Base-by-base conservation (phyloP, 2,329 filamentous ascomycete species). In the Herpomyces periplanetae region DNA sequence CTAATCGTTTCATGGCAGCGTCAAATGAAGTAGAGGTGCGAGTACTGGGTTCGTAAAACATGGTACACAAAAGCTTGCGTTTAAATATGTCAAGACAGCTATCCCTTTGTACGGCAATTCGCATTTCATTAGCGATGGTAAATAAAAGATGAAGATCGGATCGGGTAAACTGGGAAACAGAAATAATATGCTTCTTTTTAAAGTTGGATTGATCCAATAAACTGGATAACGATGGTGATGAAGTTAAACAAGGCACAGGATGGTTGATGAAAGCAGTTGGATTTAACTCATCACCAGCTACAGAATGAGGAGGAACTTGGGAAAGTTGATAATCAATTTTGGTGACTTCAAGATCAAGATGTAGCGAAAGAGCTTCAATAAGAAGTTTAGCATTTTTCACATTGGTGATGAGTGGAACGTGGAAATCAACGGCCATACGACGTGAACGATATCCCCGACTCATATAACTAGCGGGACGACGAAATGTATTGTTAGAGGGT, bases 341-440 rank as follows among this genome's bases (percentile, higher is more conserved):
- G 34, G 57, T 55, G 22, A 96, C 57, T 14, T 66, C 58, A 20
- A 96, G 49, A 28, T 73, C 59, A 34, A 69, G 87, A 37, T 84
- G 63, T 23, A 75, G 60, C 22, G 71, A 60, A 27, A 96, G 66
- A 10, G 75, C 80, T 43, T 96, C 80, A 20, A 96, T 62, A 19
- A 96, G 44, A 23, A 96, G 68, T 50, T 91, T 96, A 23, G 80
- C 80, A 35, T 88, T 91, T 53, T 96, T 96, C 39, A 96, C 80
- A 32, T 96, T 96, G 21, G 80, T 96, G 8, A 96, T 75, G 24
- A 96, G 47, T 23, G 80, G 80, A 21, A 80, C 85, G 43, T 91
- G 75, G 43, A 88, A 68, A 41, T 88, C 80, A 16, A 96, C 80
- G 13, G 80, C 80, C 73, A 96, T 88, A 39, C 80, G 61, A 37